Conservation (phyloP, 805 yeast species). For the Metschnikowia drakensbergensis region DNA sequence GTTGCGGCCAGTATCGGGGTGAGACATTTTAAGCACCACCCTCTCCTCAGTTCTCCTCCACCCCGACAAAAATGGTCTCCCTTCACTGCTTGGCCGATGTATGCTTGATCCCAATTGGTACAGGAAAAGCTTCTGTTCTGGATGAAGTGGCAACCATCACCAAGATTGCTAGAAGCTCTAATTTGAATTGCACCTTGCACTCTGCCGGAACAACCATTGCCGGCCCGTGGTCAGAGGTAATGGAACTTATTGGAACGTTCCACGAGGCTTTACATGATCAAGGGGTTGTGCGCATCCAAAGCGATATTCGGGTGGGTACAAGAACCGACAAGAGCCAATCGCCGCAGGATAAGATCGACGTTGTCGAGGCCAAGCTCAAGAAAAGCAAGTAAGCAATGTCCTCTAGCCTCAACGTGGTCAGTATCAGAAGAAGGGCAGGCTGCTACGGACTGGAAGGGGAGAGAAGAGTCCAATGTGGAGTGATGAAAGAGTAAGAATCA, state of each 20-base stretch:
- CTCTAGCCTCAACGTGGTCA: too few species aligned
- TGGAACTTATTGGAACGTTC: conserved; percentile 69
- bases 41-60: not conserved
- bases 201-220: conserved; percentile 91
- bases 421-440: too few species aligned
- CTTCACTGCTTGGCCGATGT: conserved; percentile 79
- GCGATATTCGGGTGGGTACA: conserved; percentile 84
- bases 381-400: not conserved
- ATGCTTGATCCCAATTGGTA: conserved; percentile 85
- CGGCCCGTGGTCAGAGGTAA: conserved; percentile 92
- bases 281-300: conserved; percentile 76
- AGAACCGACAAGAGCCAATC: conserved; percentile 71
- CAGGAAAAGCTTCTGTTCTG: conserved; percentile 72
- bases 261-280: conserved; percentile 66
- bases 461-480: too few species aligned
- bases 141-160: conserved; percentile 75
- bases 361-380: conserved; percentile 51
- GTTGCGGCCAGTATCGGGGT: not conserved
- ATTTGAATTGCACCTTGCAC: conserved; percentile 66
- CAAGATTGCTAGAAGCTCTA: conserved; percentile 55
- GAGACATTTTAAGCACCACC: not conserved
- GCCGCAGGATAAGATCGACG: conserved; percentile 67
- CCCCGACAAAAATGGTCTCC: conserved; percentile 25
- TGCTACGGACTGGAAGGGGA: too few species aligned
- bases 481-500: too few species aligned